Conservation (phyloP, 495 filamentous ascomycete species). For the Lasiosphaeris hirsuta region DNA sequence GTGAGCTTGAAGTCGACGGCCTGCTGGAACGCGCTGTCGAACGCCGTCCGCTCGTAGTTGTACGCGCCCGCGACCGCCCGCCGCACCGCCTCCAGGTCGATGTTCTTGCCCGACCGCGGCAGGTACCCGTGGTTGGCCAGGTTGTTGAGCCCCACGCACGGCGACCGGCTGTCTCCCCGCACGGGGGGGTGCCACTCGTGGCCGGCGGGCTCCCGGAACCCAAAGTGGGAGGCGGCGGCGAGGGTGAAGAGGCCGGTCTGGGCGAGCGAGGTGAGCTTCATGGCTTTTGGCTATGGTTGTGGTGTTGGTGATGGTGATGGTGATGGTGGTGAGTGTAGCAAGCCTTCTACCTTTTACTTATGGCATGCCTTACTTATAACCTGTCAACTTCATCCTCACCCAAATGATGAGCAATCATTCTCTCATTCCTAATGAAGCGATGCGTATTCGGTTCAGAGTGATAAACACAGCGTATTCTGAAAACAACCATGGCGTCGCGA, state of each 20-base stretch:
- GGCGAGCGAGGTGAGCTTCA: constrained; percentile 11
- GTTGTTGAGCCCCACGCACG: constrained; percentile 53
- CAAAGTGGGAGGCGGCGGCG: background rate
- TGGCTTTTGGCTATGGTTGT: background rate
- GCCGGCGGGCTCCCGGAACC: constrained; percentile 9
- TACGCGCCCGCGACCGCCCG: constrained; percentile 17
- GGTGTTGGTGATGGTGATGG: background rate
- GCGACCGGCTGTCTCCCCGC: constrained; percentile 23
- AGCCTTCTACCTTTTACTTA: no score
- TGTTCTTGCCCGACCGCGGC: constrained; percentile 46
- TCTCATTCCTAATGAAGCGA: no score
- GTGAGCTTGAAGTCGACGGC: constrained; percentile 22
- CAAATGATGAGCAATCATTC: no score
- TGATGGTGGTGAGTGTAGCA: background rate
- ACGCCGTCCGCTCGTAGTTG: constrained; percentile 20
- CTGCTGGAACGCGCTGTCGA: constrained; percentile 26
- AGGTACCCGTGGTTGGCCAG: constrained; percentile 57
- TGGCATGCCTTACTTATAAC: background rate
- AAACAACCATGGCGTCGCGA: no score
- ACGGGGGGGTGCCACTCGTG: constrained; percentile 11
- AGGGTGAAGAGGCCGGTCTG: constrained; percentile 3
- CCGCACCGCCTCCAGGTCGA: constrained; percentile 21
- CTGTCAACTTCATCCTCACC: no score
- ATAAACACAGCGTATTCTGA: no score
- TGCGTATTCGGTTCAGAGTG: no score